phyloP scores from a whole-genome alignment of 768 basidiomycete genomes.

The Symmetrospora coprosmae region DNA sequence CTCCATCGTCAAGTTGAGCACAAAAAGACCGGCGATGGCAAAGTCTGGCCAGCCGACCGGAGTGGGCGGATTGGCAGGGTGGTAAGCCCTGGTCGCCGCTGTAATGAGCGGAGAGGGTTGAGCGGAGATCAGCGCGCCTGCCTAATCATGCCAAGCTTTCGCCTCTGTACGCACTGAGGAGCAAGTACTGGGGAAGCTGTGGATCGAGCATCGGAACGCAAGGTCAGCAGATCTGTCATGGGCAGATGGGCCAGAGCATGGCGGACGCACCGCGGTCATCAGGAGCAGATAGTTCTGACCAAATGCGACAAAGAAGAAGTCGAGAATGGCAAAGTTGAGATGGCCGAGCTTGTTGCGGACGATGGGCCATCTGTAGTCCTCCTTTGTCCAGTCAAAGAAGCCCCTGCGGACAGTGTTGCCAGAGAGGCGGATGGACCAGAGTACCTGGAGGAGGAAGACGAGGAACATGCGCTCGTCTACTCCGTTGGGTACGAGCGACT shows the following conservation, averaged over 20 bases:
- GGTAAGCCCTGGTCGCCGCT: constrained; percentile 44
- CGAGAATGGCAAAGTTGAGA: not conserved
- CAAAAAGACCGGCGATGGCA: constrained; percentile 47
- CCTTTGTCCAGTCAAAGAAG: constrained; percentile 51
- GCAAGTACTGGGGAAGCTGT: constrained; percentile 35
- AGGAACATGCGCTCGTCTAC: constrained; percentile 31
- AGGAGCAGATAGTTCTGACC: constrained; percentile 72
- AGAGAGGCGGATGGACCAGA: constrained; percentile 44
- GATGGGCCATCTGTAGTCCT: constrained; percentile 76
- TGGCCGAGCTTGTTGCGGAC: constrained; percentile 45
- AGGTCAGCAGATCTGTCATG: not conserved
- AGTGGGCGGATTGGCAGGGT: constrained; percentile 45
- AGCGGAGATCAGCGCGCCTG: constrained; percentile 22
- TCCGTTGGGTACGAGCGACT: constrained; percentile 9
- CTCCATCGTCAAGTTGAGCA: constrained; percentile 53
- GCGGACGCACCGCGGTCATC: constrained; percentile 39
- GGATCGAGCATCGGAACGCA: not conserved
- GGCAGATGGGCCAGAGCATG: not conserved
- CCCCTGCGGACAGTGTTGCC: constrained; percentile 77
- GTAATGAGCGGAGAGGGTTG: constrained; percentile 38
- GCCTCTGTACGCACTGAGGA: constrained; percentile 35
- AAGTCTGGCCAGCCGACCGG: constrained; percentile 50
- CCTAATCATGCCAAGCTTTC: no score
- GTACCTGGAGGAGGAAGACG: constrained; percentile 30
- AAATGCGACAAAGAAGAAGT: constrained; percentile 41